phyloP scores from a whole-genome alignment of 106 monocot genomes.

The Agapanthus africanus region DNA sequence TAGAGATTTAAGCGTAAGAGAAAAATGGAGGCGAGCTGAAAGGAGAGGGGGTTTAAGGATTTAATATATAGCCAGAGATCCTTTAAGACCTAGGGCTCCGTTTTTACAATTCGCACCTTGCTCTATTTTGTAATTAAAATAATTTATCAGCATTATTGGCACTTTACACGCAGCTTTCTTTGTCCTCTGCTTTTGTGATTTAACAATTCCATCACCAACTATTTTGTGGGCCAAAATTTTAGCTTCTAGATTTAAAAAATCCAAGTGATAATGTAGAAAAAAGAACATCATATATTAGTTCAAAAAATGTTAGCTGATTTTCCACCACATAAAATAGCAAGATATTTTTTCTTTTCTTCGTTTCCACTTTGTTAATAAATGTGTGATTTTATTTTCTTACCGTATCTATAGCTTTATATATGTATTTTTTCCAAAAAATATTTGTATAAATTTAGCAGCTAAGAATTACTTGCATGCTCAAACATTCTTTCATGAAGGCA shows the following conservation, averaged over 20 bases:
- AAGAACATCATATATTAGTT: too few species aligned
- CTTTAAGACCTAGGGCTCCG: not conserved
- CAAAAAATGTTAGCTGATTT: too few species aligned
- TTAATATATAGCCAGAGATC: not conserved
- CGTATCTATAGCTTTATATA: too few species aligned
- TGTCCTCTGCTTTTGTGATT: not conserved
- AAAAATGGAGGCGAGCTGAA: not conserved
- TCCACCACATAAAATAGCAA: too few species aligned
- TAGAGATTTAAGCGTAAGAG: not conserved
- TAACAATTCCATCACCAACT: not conserved
- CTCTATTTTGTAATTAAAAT: not conserved
- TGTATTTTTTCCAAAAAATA: too few species aligned
- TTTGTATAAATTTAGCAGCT: too few species aligned
- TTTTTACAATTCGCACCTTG: not conserved
- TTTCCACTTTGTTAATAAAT: too few species aligned
- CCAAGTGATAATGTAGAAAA: too few species aligned
- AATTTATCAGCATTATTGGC: not conserved
- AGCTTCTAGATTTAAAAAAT: not conserved
- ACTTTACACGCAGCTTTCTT: not conserved
- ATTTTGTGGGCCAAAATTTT: not conserved
- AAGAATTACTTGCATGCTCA: too few species aligned
- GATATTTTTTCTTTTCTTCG: too few species aligned
- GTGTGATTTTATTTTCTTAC: too few species aligned
- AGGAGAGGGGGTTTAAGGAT: not conserved
- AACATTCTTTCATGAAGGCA: too few species aligned